Evolutionary conservation across 2,329 filamentous ascomycete species (phyloP).

Genomic region (Colletotrichum noveboracense): DNA sequence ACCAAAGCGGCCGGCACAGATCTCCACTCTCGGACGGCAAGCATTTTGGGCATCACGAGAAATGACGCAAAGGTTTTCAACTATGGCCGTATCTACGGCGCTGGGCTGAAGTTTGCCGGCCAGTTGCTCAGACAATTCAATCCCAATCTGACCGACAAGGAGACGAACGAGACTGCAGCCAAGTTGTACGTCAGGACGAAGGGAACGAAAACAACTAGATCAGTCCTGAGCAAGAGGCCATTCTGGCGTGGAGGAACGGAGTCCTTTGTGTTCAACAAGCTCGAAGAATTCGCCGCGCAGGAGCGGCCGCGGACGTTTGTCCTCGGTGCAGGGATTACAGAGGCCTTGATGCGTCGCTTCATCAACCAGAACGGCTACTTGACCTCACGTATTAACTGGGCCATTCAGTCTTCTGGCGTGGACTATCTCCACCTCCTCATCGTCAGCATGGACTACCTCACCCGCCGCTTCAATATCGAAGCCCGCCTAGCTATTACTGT

Average conservation of each 20-base stretch:
- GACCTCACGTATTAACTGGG: constrained; percentile 98
- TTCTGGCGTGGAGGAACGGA: constrained; percentile 98
- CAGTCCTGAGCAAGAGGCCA: constrained; percentile 70
- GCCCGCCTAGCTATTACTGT: constrained; percentile 92
- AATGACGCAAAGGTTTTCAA: constrained; percentile 99
- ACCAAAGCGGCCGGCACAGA: constrained; percentile 94
- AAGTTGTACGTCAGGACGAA: constrained; percentile 91
- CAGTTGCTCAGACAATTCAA: constrained; percentile 95
- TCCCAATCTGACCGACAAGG: constrained; percentile 76
- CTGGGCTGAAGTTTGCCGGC: constrained; percentile 90
- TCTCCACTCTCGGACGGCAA: constrained; percentile 90
- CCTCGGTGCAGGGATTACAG: constrained; percentile 92
- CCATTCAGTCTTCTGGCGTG: constrained; percentile 95
- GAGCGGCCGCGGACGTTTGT: constrained; percentile 90
- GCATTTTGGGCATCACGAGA: constrained; percentile 89
- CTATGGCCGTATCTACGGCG: constrained; percentile 98
- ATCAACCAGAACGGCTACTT: constrained; percentile 91
- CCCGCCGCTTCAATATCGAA: constrained; percentile 81
- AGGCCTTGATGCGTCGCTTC: constrained; percentile 88
- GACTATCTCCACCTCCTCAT: constrained; percentile 97
- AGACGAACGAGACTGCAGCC: constrained; percentile 78
- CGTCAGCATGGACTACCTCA: constrained; percentile 92
- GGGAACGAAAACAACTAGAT: constrained; percentile 82
- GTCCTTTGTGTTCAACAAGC: constrained; percentile 96
- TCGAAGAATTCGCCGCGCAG: constrained; percentile 97